Percentiles rank a stretch among this genome's conserved stretches.
These are phyloP conservation scores for Phytophthora megakarya DNA, from an alignment of 352 stramenopile species.

Conservation along the genomic window DNA sequence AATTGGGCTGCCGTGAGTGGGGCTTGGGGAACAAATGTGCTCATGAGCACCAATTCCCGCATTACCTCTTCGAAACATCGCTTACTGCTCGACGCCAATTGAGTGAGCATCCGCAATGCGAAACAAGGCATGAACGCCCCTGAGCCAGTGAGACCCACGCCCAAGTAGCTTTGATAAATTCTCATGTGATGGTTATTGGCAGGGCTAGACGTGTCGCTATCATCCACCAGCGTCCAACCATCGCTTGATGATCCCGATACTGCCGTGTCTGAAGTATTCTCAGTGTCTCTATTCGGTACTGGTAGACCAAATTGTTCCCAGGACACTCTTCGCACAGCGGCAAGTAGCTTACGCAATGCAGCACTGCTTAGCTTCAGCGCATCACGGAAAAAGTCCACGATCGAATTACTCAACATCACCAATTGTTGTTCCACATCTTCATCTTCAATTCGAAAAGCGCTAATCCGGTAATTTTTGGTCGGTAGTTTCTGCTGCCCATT, in stretches of 20 bases:
- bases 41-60: constrained; percentile 75
- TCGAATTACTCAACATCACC: constrained; percentile 84
- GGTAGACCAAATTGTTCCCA: constrained; percentile 74
- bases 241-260: constrained; percentile 13
- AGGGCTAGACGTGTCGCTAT: constrained; percentile 45
- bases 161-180: constrained; percentile 83
- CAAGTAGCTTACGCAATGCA: constrained; percentile 62
- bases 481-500: constrained; percentile 72
- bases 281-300: constrained; percentile 32
- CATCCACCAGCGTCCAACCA: constrained; percentile 34
- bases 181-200: constrained; percentile 69
- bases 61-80: constrained; percentile 80
- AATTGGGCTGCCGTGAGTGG: constrained; percentile 50
- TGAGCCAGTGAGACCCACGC: constrained; percentile 62
- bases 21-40: constrained; percentile 52
- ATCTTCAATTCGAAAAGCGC: constrained; percentile 75
- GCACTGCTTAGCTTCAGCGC: constrained; percentile 67
- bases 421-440: constrained; percentile 89
- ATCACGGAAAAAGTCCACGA: constrained; percentile 84
- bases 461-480: constrained; percentile 79
- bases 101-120: constrained; percentile 80
- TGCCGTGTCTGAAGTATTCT: constrained; percentile 2
- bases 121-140: constrained; percentile 76
- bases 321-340: constrained; percentile 66
- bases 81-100: constrained; percentile 73